Evolutionary conservation across 495 filamentous ascomycete species (phyloP), one percentile per base, ranked within the genome.

Genomic region (Podospora conica): DNA sequence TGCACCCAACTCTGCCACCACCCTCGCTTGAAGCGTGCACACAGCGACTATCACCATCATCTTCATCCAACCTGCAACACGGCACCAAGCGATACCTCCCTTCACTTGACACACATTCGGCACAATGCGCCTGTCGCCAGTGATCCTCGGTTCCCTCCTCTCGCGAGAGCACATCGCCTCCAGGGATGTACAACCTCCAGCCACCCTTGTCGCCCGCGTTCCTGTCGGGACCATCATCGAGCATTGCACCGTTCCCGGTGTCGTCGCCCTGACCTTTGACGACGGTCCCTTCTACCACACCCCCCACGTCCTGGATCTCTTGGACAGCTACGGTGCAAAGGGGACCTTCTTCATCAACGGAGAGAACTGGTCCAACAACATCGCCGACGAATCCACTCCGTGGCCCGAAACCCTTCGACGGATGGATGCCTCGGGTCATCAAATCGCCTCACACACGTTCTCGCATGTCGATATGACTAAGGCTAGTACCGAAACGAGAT

Each of bases 271-370:
- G 40, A 82, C 79, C 0, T 82, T 79, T 57, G 79, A 82, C 60
- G 79, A 82, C 53, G 79, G 79, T 7, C 80, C 80, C n/a, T 81
- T 69, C 65, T 40, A 66, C 25, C 78, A 74, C 63, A 79, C 76
- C 20, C 53, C 18, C 21, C 66, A 68, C 9, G 60, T 79, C 54
- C 62, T 79, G 48, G 76, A 79, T 20, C 53, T 67, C 15, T 61
- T 77, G 3, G 71, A 68, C 25, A 71, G 75, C 27, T 86, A 88
- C 71, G 72, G 78, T 20, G 83, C 82, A 18, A 86, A 84, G 60
- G 88, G 85, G 2, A 91, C 89, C 12, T 91, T 91, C 74, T 91
- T 91, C 74, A 75, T 91, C 69, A 90, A 86, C 48, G 89, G 88
- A 9, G 82, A 85, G 77, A 90, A 90, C 73, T 84, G 82, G 63